Evolutionary conservation across 352 stramenopile genomes (phyloP), one percentile per base, ranked within the genome.

Genomic region (Phytophthora chlamydospora): DNA sequence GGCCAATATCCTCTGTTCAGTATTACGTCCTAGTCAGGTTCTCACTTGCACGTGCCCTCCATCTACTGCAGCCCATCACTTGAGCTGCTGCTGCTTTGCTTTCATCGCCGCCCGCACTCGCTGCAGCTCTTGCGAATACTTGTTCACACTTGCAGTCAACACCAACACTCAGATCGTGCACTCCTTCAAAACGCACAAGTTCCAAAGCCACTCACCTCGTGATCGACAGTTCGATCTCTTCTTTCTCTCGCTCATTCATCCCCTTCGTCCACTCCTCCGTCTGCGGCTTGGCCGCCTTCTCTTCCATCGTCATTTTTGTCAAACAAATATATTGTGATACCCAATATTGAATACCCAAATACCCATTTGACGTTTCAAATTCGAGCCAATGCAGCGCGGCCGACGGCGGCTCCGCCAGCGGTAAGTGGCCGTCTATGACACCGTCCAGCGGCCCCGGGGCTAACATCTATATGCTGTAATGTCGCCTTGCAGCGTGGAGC

Each of bases 121-220:
- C 31, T 74, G 48, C 9, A 74, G 61, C 12, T 70, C 60, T 33
- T 71, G 40, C 3, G 60, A 60, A 42, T 60, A 74, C 38, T 67
- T 49, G 29, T 60, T 66, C 9, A 67, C 60, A 57, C 66, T 70
- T 21, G 8, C 35, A 44, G 29, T 6, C 34, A 33, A 36, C 13
- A 58, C 10, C 9, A 24, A 2, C 32, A 58, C 32, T 55, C 13
- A 61, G 21, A 17, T 31, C 27, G 27, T 31, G 27, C 27, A 24
- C 8, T 43, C n/a, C 16, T 31, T 19, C 9, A 12, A 31, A 8
- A 31, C 27, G 27, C 24, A 4, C 19, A 13, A 27, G 12, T 19
- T 55, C 19, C 7, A 53, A 36, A 19, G 13, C 17, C 27, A 41
- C n/a, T 34, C 39, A 73, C 66, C 60, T 74, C 39, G 33, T 63